phyloP scores from a whole-genome alignment of 768 basidiomycete genomes.

The Podaxis sp. region DNA sequence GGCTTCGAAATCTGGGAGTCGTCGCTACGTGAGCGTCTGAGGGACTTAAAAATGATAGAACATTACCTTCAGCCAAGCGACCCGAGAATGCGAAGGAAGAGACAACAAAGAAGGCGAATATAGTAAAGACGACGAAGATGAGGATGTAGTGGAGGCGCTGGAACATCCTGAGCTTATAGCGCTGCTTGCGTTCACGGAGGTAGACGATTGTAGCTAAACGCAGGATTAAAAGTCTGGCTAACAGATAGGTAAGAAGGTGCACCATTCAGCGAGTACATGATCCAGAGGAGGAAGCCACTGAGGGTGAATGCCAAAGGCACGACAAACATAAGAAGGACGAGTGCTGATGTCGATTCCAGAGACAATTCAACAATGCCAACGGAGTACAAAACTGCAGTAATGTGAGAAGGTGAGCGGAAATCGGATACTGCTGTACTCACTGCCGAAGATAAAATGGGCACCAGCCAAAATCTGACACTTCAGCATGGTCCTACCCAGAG shows the following conservation, averaged over 20 bases:
- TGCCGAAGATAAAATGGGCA: slow-evolving; percentile 91
- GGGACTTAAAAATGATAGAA: slow-evolving; percentile 10
- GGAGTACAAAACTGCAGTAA: slow-evolving; percentile 72
- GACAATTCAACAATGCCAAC: slow-evolving; percentile 93
- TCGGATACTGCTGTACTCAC: slow-evolving; percentile 42
- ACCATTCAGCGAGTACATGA: slow-evolving; percentile 88
- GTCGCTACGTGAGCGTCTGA: neutral
- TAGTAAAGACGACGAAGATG: slow-evolving; percentile 72
- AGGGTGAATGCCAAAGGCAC: slow-evolving; percentile 93
- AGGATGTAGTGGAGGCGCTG: slow-evolving; percentile 81
- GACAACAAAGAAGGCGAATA: slow-evolving; percentile 88
- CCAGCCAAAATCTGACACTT: slow-evolving; percentile 77
- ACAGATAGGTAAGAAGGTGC: slow-evolving; percentile 16
- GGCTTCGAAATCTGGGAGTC: slow-evolving; percentile 74
- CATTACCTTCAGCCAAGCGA: slow-evolving; percentile 80
- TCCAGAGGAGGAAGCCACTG: slow-evolving; percentile 96
- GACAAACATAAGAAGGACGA: slow-evolving; percentile 83
- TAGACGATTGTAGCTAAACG: slow-evolving; percentile 79
- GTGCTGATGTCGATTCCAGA: slow-evolving; percentile 84
- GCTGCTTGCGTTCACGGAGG: slow-evolving; percentile 80
- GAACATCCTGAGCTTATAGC: slow-evolving; percentile 88
- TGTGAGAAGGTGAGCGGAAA: slow-evolving; percentile 2
- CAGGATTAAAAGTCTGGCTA: neutral
- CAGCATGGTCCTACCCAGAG: slow-evolving; percentile 79
- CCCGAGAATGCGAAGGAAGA: slow-evolving; percentile 90